phyloP scores from a whole-genome alignment of 192 early-diverging fungal genomes.

The Rhizophagus prolifer region DNA sequence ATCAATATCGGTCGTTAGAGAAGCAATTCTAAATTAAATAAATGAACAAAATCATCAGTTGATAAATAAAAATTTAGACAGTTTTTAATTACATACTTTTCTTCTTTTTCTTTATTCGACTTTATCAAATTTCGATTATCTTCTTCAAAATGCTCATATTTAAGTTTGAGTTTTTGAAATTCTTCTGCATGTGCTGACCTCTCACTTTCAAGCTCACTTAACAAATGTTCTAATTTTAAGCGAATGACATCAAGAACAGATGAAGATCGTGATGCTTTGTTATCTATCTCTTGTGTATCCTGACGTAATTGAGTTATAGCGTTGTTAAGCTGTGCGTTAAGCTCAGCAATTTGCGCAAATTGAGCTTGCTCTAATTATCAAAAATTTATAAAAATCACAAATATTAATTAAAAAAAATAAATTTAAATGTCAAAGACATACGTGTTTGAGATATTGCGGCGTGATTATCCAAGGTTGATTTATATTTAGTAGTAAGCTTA shows the following conservation, averaged over 20 bases:
- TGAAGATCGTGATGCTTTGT: background rate
- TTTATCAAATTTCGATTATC: background rate
- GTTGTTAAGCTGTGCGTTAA: background rate
- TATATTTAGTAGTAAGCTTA: background rate
- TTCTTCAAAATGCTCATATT: background rate
- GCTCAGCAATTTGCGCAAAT: background rate
- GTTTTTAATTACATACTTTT: background rate
- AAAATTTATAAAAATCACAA: background rate
- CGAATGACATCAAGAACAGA: constrained; percentile 1
- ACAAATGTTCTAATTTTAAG: background rate
- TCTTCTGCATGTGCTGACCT: background rate
- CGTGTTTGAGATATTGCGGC: background rate
- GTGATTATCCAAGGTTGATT: background rate
- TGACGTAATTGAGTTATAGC: background rate
- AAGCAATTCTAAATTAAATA: constrained; percentile 3
- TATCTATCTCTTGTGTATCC: background rate
- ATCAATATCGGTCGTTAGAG: background rate
- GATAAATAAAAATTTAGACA: background rate
- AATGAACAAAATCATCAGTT: background rate
- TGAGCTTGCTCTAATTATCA: background rate
- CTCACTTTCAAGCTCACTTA: background rate
- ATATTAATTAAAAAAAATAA: background rate
- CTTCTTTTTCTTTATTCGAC: constrained; percentile 2
- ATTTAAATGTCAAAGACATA: constrained; percentile 1
- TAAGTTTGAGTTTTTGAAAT: background rate